phyloP scores from a whole-genome alignment of 2,329 filamentous ascomycete species.

The Tolypocladium guangdongense region DNA sequence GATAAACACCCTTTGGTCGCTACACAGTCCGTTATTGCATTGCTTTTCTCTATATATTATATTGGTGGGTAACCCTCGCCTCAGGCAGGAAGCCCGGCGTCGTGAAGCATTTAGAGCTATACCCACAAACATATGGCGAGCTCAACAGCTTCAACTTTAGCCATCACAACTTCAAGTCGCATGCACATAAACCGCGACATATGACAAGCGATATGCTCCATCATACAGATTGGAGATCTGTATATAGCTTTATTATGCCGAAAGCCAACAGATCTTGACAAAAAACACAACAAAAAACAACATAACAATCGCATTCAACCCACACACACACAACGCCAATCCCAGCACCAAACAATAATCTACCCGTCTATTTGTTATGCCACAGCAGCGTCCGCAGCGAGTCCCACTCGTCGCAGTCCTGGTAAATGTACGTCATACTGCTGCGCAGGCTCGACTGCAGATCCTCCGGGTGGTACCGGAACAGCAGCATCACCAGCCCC shows the following conservation, averaged over 20 bases:
- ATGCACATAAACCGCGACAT: no score
- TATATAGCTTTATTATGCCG: not conserved
- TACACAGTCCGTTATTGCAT: no score
- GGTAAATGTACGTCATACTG: conserved; percentile 97
- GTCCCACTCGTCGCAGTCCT: conserved; percentile 83
- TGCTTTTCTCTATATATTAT: no score
- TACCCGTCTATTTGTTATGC: conserved; percentile 56
- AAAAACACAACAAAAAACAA: not conserved
- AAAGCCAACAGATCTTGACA: not conserved
- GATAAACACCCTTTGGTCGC: no score
- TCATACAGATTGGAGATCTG: not conserved
- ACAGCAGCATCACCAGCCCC: conserved; percentile 92
- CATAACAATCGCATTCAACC: not conserved
- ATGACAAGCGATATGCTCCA: not conserved
- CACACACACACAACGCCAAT: not conserved
- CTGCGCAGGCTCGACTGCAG: conserved; percentile 83
- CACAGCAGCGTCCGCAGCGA: conserved; percentile 72
- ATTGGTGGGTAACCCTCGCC: no score
- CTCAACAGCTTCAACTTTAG: no score
- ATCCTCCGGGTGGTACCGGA: conserved; percentile 82
- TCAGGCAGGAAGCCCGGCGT: no score
- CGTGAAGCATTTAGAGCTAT: no score
- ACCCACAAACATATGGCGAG: no score
- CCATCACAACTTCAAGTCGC: no score
- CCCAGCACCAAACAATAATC: not conserved